A percentile compares a stretch with the other conserved stretches of the same genome.
These are phyloP conservation scores for Daldinia sp. DNA, from an alignment of 2,329 filamentous ascomycete species.

Conservation along the genomic window DNA sequence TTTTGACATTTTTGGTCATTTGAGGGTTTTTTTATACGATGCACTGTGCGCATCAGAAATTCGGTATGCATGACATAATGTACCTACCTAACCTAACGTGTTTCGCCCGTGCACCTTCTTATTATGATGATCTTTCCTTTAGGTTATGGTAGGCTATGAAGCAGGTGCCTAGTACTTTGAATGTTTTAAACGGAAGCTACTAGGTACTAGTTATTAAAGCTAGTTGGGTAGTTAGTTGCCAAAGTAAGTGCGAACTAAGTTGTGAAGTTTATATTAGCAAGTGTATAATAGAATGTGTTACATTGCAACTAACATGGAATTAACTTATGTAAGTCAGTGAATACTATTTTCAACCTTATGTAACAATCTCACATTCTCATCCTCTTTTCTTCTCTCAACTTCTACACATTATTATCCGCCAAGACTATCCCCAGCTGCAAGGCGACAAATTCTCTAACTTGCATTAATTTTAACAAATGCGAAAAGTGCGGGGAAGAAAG, in stretches of 20 bases:
- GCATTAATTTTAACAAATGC: conserved; percentile 6
- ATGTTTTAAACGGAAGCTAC: neutral
- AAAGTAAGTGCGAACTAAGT: neutral
- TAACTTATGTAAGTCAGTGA: too few species aligned
- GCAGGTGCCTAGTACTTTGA: neutral
- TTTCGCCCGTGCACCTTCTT: neutral
- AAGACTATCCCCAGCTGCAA: neutral
- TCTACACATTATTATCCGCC: neutral
- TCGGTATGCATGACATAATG: neutral
- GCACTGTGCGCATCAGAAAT: neutral
- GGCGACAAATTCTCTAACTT: conserved; percentile 3
- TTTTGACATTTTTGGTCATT: conserved; percentile 10
- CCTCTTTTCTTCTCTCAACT: neutral
- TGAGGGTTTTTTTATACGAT: neutral
- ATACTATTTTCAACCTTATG: neutral
- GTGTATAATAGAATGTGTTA: too few species aligned
- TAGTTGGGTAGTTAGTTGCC: too few species aligned
- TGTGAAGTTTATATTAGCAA: neutral
- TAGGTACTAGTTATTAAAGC: neutral
- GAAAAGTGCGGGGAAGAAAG: conserved; percentile 9
- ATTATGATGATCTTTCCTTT: neutral
- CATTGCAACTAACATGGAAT: neutral
- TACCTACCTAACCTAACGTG: neutral
- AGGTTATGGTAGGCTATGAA: too few species aligned
- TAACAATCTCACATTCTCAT: too few species aligned